Percentiles rank a stretch among this genome's conserved stretches.
phyloP scores from a whole-genome alignment of 2,329 filamentous ascomycete species.

The Shiraia bambusicola region DNA sequence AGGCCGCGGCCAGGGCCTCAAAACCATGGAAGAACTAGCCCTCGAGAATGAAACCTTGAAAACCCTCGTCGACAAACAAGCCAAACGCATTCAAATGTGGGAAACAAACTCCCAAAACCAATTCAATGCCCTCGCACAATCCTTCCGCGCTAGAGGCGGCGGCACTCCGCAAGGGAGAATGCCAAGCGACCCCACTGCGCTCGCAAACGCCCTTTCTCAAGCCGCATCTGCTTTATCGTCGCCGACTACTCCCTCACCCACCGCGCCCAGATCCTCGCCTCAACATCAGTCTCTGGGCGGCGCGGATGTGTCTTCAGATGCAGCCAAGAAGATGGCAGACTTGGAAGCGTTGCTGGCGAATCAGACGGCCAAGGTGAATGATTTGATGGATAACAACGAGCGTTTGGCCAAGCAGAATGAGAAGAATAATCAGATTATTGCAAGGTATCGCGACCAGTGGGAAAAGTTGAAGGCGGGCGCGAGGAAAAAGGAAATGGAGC shows the following conservation, averaged over 20 bases:
- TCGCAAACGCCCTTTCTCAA: constrained; percentile 31
- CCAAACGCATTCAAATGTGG: constrained; percentile 86
- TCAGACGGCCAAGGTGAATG: constrained; percentile 26
- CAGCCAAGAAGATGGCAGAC: constrained; percentile 24
- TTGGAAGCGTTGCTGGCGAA: constrained; percentile 31
- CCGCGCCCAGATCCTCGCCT: constrained; percentile 6
- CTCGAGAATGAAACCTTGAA: constrained; percentile 87
- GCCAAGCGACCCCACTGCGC: constrained; percentile 27
- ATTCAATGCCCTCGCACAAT: constrained; percentile 82
- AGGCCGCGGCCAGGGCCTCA: constrained; percentile 47
- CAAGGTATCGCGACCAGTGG: constrained; percentile 64
- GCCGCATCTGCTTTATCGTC: constrained; percentile 24
- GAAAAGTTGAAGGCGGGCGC: constrained; percentile 69
- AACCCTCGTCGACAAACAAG: constrained; percentile 80
- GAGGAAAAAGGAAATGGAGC: constrained; percentile 37
- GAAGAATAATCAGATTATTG: constrained; percentile 57
- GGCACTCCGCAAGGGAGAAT: constrained; percentile 19
- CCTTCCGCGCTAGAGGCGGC: constrained; percentile 50
- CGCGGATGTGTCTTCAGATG: too few relatives aligned
- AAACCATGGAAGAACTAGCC: constrained; percentile 82
- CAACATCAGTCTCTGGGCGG: too few relatives aligned
- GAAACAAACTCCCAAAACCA: constrained; percentile 89
- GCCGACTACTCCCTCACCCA: constrained; percentile 6
- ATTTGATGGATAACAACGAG: constrained; percentile 64
- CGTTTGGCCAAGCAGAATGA: constrained; percentile 63